phyloP scores from a whole-genome alignment of 2,329 filamentous ascomycete genomes.

The Metarhizium album region DNA sequence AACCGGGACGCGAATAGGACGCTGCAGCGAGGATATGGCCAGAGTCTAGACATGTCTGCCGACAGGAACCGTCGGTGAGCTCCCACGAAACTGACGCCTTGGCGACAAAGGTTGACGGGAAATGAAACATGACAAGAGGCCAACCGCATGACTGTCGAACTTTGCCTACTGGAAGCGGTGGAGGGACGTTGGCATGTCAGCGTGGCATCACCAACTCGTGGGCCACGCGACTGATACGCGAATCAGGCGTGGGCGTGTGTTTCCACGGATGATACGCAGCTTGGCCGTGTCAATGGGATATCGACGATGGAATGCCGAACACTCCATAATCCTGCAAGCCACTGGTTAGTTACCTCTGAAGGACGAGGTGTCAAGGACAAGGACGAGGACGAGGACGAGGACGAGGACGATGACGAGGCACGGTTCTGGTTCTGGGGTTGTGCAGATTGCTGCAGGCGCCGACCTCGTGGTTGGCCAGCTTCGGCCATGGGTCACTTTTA shows the following conservation, averaged over 20 bases:
- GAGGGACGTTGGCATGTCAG: conserved; percentile 2
- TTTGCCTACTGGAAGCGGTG: not conserved
- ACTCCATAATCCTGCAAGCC: no score
- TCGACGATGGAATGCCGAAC: not conserved
- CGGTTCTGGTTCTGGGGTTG: conserved; percentile 14
- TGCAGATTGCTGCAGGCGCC: conserved; percentile 18
- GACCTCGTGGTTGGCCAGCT: conserved; percentile 21
- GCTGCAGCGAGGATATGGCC: not conserved
- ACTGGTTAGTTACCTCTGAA: no score
- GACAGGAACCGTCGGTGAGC: not conserved
- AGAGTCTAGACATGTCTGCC: not conserved
- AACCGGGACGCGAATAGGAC: not conserved
- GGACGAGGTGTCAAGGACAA: not conserved
- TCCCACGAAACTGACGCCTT: conserved; percentile 1
- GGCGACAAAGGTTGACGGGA: not conserved
- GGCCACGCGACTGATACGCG: not conserved
- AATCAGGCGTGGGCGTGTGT: not conserved
- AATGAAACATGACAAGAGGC: conserved; percentile 6
- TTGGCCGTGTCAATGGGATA: not conserved
- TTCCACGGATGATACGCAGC: not conserved
- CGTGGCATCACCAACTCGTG: not conserved
- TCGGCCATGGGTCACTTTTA: conserved; percentile 21
- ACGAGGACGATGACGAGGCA: not conserved
- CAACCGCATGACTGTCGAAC: not conserved
- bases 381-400: not conserved